phyloP scores from a whole-genome alignment of 176 grass and related monocot genomes.

The Microstegium vimineum region DNA sequence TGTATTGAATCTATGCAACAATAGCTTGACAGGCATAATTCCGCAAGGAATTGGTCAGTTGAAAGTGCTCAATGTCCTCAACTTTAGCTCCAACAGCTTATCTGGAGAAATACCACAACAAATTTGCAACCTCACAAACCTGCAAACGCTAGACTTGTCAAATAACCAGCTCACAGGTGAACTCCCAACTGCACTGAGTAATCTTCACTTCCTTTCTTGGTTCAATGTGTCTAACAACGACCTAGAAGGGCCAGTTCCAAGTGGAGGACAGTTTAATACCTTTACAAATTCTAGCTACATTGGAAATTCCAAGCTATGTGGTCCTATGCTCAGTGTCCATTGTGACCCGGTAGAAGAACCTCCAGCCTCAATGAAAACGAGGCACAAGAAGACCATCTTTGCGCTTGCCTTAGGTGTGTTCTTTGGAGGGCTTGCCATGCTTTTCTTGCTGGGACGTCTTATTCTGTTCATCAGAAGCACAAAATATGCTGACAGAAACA shows the following conservation, averaged over 20 bases:
- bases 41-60: conserved; percentile 50
- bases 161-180: conserved; percentile 54
- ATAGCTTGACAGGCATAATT: conserved; percentile 49
- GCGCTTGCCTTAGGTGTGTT: conserved; percentile 61
- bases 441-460: conserved; percentile 51
- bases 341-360: not conserved
- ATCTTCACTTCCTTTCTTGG: conserved; percentile 52
- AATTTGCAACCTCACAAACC: conserved; percentile 55
- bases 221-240: conserved; percentile 73
- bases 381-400: conserved; percentile 40
- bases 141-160: conserved; percentile 53
- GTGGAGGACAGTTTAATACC: conserved; percentile 54
- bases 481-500: conserved; percentile 30
- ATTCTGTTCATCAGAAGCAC: conserved; percentile 39
- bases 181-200: conserved; percentile 39
- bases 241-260: conserved; percentile 61
- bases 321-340: conserved; percentile 22
- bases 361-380: not conserved
- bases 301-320: conserved; percentile 65
- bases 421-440: conserved; percentile 47
- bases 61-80: conserved; percentile 45
- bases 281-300: conserved; percentile 60
- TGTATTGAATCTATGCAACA: conserved; percentile 33
- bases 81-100: conserved; percentile 57
- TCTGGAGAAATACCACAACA: conserved; percentile 51